phyloP scores from a whole-genome alignment of 441 rosid genomes.

The Pelargonium hybrid region DNA sequence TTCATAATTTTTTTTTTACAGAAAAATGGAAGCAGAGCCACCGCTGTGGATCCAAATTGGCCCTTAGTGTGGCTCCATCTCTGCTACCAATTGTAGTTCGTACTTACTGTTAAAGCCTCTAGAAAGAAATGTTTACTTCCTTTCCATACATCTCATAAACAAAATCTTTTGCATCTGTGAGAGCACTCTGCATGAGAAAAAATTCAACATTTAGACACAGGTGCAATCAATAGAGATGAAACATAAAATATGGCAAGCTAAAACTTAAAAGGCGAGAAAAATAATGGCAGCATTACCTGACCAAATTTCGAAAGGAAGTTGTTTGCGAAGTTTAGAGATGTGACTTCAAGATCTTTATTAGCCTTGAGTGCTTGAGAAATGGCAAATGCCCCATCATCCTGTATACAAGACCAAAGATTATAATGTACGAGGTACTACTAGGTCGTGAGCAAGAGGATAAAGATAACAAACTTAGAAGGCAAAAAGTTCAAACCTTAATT shows the following conservation, averaged over 20 bases:
- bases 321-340: conserved; percentile 66
- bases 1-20: too few species aligned
- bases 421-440: not conserved
- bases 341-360: conserved; percentile 71
- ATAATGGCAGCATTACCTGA: conserved; percentile 39
- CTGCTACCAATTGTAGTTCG: not conserved
- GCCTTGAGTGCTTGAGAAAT: conserved; percentile 90
- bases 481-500: conserved; percentile 44
- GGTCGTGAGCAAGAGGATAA: not conserved
- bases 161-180: conserved; percentile 79
- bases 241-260: too few species aligned
- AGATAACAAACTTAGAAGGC: not conserved
- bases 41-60: too few species aligned
- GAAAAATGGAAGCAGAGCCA: too few species aligned
- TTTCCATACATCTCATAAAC: conserved; percentile 88
- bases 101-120: conserved; percentile 8
- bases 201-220: not conserved
- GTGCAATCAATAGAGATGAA: not conserved
- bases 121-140: conserved; percentile 75
- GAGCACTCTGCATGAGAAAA: conserved; percentile 55
- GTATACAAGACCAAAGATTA: conserved; percentile 6
- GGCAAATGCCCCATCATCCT: conserved; percentile 95
- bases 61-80: too few species aligned
- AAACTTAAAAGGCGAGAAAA: too few species aligned
- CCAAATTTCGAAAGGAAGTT: conserved; percentile 92